Evolutionary conservation across 768 basidiomycete species (phyloP).

Genomic region (Kwoniella bestiolae): DNA sequence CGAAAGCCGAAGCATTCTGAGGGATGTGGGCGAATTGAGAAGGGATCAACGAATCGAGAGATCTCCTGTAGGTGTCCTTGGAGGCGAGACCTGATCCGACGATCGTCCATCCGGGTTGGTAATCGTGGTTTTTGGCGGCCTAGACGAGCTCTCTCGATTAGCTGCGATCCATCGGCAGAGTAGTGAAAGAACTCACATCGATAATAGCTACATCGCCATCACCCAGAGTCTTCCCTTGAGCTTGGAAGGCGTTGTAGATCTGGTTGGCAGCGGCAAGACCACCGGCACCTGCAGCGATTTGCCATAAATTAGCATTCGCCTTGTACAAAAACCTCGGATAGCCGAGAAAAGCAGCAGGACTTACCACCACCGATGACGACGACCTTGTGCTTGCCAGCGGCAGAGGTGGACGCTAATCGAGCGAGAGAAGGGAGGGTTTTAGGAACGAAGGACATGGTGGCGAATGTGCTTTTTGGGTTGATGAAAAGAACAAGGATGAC

Average conservation of each 20-base stretch:
- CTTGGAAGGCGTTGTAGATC: conserved; percentile 77
- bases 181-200: conserved; percentile 61
- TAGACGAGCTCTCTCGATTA: conserved; percentile 8
- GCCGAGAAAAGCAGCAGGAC: conserved; percentile 40
- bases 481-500: not conserved
- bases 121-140: conserved; percentile 78
- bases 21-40: conserved; percentile 71
- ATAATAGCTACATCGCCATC: conserved; percentile 82
- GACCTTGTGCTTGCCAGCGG: conserved; percentile 67
- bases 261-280: conserved; percentile 86
- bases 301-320: not conserved
- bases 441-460: conserved; percentile 24
- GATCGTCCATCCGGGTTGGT: conserved; percentile 95
- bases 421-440: conserved; percentile 28
- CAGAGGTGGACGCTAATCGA: conserved; percentile 49
- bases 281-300: conserved; percentile 67
- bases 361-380: conserved; percentile 85
- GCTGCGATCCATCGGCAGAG: not conserved
- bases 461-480: not conserved
- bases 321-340: conserved; percentile 7
- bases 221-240: conserved; percentile 69
- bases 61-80: conserved; percentile 68
- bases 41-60: conserved; percentile 74
- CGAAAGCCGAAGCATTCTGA: conserved; percentile 74
- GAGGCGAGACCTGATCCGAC: conserved; percentile 82